phyloP scores from a whole-genome alignment of 1,284 basidiomycete genomes.

The Boletellus deceptivus region DNA sequence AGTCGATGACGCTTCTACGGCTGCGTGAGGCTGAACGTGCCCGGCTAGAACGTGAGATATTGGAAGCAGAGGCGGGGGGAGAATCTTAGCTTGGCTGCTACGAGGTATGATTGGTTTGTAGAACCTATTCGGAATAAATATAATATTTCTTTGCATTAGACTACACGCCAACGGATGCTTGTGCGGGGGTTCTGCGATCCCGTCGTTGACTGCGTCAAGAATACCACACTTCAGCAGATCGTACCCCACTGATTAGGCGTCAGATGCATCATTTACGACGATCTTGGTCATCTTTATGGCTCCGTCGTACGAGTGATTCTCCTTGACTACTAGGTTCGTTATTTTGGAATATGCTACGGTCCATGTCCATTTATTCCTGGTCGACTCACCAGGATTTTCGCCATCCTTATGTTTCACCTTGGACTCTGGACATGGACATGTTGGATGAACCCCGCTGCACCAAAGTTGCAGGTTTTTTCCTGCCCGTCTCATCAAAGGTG shows the following conservation, averaged over 20 bases:
- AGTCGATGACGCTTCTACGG: slow-evolving; percentile 77
- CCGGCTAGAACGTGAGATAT: slow-evolving; percentile 72
- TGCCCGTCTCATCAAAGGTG: too few relatives aligned
- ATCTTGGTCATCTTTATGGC: too few relatives aligned
- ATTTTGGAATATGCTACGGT: too few relatives aligned
- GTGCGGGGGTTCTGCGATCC: neutral
- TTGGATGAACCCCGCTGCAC: too few relatives aligned
- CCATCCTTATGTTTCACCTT: too few relatives aligned
- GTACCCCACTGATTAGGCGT: too few relatives aligned
- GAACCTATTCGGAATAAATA: slow-evolving; percentile 1
- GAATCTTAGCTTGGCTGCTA: slow-evolving; percentile 10
- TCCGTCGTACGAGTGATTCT: too few relatives aligned
- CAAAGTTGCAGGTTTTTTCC: too few relatives aligned
- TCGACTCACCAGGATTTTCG: too few relatives aligned
- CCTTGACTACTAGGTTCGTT: too few relatives aligned
- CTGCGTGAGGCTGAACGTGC: slow-evolving; percentile 79
- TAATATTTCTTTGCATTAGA: slow-evolving; percentile 12
- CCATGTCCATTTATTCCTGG: too few relatives aligned
- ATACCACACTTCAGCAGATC: neutral
- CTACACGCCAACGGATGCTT: neutral
- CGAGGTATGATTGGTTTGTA: slow-evolving; percentile 17
- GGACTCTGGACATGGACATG: too few relatives aligned
- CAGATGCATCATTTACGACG: neutral
- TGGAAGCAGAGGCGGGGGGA: slow-evolving; percentile 55
- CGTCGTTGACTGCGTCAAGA: neutral